Conservation (phyloP, 2,329 filamentous ascomycete genomes). For the Aspergillus unguis region DNA sequence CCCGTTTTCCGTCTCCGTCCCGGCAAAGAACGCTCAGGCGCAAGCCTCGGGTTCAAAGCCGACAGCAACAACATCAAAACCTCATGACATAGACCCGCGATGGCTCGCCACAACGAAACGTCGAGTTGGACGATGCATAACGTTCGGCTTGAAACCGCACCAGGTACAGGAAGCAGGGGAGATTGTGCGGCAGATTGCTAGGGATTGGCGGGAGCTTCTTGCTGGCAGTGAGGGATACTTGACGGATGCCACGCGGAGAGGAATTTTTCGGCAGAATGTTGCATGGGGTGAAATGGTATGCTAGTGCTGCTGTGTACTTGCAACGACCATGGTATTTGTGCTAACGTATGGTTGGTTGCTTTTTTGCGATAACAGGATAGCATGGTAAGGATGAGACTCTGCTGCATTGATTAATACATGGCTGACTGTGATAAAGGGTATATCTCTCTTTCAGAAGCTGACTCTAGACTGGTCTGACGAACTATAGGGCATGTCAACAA, state of each 20-base stretch:
- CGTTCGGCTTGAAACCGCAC: constrained; percentile 62
- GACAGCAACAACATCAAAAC: constrained; percentile 16
- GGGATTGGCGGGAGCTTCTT: constrained; percentile 68
- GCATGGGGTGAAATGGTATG: constrained; percentile 82
- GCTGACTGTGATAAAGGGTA: constrained; percentile 26
- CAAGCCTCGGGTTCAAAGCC: constrained; percentile 12
- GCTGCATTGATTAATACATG: not conserved
- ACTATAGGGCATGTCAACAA: constrained; percentile 76
- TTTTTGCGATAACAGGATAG: constrained; percentile 35
- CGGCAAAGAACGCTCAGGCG: constrained; percentile 12
- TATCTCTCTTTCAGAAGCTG: not conserved
- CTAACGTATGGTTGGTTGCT: constrained; percentile 18
- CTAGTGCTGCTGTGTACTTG: not conserved
- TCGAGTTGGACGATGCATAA: constrained; percentile 70
- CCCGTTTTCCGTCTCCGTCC: constrained; percentile 23
- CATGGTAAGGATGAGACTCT: constrained; percentile 39
- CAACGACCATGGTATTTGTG: not conserved
- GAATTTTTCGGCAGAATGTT: constrained; percentile 64
- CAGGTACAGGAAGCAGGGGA: constrained; percentile 58
- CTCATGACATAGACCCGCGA: constrained; percentile 47
- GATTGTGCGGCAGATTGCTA: constrained; percentile 59
- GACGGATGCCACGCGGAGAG: constrained; percentile 58
- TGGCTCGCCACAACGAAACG: constrained; percentile 69
- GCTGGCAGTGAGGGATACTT: constrained; percentile 75
- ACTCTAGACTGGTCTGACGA: not conserved